A percentile compares a stretch with the other conserved stretches of the same genome.
Evolutionary conservation across 805 yeast species (phyloP).

Genomic region (Zygosaccharomyces rouxii): DNA sequence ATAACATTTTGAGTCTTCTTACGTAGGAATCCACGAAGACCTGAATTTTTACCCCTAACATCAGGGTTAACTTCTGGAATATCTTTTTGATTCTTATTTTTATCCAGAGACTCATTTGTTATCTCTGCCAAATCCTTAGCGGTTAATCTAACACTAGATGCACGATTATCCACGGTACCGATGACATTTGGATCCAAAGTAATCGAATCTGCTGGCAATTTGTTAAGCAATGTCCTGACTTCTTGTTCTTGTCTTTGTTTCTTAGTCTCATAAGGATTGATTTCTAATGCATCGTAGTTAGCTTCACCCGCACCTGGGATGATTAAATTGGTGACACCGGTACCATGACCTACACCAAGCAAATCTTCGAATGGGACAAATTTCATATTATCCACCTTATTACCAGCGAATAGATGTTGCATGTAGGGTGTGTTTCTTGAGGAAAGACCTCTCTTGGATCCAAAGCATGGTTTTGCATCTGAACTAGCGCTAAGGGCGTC

Average conservation of each 20-base stretch:
- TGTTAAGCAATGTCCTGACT: constrained; percentile 79
- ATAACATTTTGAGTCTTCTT: constrained; percentile 81
- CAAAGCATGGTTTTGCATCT: constrained; percentile 48
- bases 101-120: constrained; percentile 33
- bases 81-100: constrained; percentile 40
- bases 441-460: constrained; percentile 33
- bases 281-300: constrained; percentile 88
- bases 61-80: constrained; percentile 62
- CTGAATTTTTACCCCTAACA: constrained; percentile 75
- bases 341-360: constrained; percentile 79
- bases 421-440: constrained; percentile 70
- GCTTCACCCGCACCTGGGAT: constrained; percentile 99
- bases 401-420: constrained; percentile 82
- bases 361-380: constrained; percentile 96
- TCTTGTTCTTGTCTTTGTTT: constrained; percentile 93
- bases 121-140: constrained; percentile 52
- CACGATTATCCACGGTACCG: constrained; percentile 76
- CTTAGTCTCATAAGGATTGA: constrained; percentile 87
- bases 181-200: constrained; percentile 82
- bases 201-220: constrained; percentile 88
- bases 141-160: constrained; percentile 57
- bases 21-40: constrained; percentile 71
- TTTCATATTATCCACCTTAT: constrained; percentile 58
- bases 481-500: constrained; percentile 53
- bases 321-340: constrained; percentile 77